These are phyloP conservation scores for Massospora cicadina DNA, from an alignment of 371 early-diverging fungal species.

Conservation along the genomic window DNA sequence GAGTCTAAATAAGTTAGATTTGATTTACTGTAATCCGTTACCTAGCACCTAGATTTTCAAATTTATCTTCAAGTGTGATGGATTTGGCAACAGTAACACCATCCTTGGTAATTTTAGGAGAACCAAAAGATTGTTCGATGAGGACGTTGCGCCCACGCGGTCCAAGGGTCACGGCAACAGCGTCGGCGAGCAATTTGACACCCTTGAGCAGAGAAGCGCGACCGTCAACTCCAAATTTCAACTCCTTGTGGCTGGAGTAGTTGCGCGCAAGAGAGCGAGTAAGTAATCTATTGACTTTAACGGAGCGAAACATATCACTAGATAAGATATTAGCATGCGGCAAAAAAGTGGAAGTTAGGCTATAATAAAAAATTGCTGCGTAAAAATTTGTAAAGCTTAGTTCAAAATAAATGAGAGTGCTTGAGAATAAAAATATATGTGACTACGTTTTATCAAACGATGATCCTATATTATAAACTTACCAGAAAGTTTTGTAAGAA, in stretches of 20 bases:
- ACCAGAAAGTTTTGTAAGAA: too few species aligned
- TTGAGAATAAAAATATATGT: too few species aligned
- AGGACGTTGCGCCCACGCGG: conserved; percentile 96
- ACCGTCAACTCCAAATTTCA: conserved; percentile 89
- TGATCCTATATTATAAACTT: too few species aligned
- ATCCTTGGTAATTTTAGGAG: conserved; percentile 98
- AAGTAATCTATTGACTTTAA: neutral
- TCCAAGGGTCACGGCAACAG: conserved; percentile 94
- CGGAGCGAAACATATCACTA: neutral
- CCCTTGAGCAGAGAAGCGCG: conserved; percentile 80
- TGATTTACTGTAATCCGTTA: conserved; percentile 15
- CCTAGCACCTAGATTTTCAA: conserved; percentile 94
- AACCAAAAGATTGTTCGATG: conserved; percentile 92
- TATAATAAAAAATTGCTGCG: too few species aligned
- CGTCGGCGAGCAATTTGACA: conserved; percentile 89
- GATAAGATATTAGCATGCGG: too few species aligned
- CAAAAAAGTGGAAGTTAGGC: too few species aligned
- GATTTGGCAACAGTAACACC: conserved; percentile 97
- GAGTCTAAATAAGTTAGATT: conserved; percentile 28
- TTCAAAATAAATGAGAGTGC: too few species aligned
- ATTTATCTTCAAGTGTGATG: conserved; percentile 85
- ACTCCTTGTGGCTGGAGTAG: conserved; percentile 85
- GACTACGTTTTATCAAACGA: too few species aligned
- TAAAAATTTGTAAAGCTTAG: too few species aligned
- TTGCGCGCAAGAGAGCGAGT: conserved; percentile 26